A percentile compares a stretch with the other conserved stretches of the same genome.
These are phyloP conservation scores for Mycena venus DNA, from an alignment of 768 basidiomycete species.

Conservation along the genomic window DNA sequence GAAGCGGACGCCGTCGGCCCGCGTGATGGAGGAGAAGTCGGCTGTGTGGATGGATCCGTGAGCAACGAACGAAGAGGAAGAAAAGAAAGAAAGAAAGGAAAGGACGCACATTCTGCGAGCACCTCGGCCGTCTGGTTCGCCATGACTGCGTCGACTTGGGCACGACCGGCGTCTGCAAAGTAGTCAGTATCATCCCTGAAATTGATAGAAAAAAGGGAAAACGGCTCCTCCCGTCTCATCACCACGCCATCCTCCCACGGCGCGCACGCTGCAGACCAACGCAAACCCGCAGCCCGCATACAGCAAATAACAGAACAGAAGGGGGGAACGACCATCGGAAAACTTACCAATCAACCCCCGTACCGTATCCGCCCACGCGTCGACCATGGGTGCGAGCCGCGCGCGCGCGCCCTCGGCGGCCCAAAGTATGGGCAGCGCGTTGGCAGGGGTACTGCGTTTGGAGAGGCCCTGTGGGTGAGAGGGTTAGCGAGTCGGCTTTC, in stretches of 20 bases:
- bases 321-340: no score
- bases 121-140: constrained; percentile 71
- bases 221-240: no score
- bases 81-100: neutral
- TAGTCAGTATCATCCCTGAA: neutral
- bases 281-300: no score
- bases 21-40: constrained; percentile 84
- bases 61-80: neutral
- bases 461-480: no score
- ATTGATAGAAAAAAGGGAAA: neutral
- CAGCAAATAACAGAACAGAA: no score
- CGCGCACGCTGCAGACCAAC: no score
- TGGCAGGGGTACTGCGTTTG: constrained; percentile 75
- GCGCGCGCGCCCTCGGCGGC: constrained; percentile 72
- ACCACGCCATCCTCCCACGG: no score
- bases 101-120: constrained; percentile 60
- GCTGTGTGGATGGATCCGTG: constrained; percentile 16
- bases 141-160: constrained; percentile 72
- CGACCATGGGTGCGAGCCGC: constrained; percentile 69
- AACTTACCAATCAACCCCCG: constrained; percentile 76
- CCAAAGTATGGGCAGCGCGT: constrained; percentile 78
- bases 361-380: constrained; percentile 78
- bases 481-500: no score
- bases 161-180: constrained; percentile 62
- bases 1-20: constrained; percentile 79